phyloP scores from a whole-genome alignment of 352 stramenopile species.

The Phytophthora pinifolia region DNA sequence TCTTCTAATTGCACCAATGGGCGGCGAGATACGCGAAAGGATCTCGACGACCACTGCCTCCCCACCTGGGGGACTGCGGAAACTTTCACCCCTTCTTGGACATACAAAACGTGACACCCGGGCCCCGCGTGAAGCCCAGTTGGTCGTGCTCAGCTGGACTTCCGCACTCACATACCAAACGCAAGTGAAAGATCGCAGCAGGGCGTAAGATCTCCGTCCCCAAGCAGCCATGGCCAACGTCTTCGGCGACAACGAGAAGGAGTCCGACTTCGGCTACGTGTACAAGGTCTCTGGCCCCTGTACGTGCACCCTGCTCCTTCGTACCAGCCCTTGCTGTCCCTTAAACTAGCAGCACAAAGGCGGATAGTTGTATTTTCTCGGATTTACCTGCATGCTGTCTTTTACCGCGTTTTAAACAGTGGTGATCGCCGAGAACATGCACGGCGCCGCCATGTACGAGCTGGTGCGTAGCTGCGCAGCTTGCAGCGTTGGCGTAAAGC shows the following conservation, averaged over 20 bases:
- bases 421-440: constrained; percentile 99
- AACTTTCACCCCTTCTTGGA: constrained; percentile 24
- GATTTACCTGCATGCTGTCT: not conserved
- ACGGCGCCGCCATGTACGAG: constrained; percentile 98
- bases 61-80: not conserved
- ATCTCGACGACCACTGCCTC: constrained; percentile 17
- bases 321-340: not conserved
- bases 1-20: constrained; percentile 32
- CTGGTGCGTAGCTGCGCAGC: constrained; percentile 39
- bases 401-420: constrained; percentile 47
- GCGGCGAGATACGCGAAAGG: not conserved
- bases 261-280: constrained; percentile 98
- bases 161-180: constrained; percentile 23
- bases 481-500: not conserved
- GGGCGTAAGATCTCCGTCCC: constrained; percentile 22
- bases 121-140: constrained; percentile 19
- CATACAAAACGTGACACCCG: constrained; percentile 5
- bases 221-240: constrained; percentile 66
- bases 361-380: not conserved
- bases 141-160: constrained; percentile 14
- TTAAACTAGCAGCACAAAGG: not conserved
- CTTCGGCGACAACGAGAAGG: constrained; percentile 86
- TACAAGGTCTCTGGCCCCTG: constrained; percentile 98
- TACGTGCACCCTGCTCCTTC: constrained; percentile 45
- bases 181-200: constrained; percentile 49